Conservation (phyloP, 495 filamentous ascomycete genomes). For the Lepraria neglecta region DNA sequence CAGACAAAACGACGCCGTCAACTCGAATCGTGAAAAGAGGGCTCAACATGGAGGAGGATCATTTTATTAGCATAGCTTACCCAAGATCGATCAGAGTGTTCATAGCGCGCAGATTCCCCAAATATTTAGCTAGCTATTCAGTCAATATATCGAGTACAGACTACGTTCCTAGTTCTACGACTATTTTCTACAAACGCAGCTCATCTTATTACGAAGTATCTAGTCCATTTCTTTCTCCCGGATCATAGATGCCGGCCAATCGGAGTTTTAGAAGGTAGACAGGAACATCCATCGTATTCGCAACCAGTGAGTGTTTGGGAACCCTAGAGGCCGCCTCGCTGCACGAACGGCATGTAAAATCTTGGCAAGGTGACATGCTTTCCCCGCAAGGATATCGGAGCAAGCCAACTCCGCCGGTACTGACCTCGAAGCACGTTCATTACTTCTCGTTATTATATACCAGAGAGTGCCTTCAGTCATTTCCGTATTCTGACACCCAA, state of each 20-base stretch:
- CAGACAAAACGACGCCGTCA: neutral
- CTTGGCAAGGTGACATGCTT: no score
- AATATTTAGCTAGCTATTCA: conserved; percentile 7
- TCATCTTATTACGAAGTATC: neutral
- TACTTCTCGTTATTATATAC: conserved; percentile 2
- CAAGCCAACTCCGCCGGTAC: neutral
- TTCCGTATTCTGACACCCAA: neutral
- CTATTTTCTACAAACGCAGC: neutral
- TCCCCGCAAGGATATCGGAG: no score
- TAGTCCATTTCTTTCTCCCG: no score
- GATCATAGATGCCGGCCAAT: neutral
- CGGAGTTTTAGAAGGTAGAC: neutral
- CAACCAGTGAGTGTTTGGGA: neutral
- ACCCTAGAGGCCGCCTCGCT: no score
- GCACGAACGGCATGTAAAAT: no score
- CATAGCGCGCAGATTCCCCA: conserved; percentile 12
- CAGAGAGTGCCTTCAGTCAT: neutral
- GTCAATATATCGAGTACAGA: conserved; percentile 3
- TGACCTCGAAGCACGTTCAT: neutral
- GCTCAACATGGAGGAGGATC: neutral
- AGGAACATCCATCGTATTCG: conserved; percentile 4
- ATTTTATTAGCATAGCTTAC: conserved; percentile 7
- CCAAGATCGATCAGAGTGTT: conserved; percentile 10
- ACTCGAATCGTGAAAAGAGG: neutral
- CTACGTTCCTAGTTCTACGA: neutral